Evolutionary conservation across 768 basidiomycete species (phyloP).

Genomic region (Asterophora parasitica): DNA sequence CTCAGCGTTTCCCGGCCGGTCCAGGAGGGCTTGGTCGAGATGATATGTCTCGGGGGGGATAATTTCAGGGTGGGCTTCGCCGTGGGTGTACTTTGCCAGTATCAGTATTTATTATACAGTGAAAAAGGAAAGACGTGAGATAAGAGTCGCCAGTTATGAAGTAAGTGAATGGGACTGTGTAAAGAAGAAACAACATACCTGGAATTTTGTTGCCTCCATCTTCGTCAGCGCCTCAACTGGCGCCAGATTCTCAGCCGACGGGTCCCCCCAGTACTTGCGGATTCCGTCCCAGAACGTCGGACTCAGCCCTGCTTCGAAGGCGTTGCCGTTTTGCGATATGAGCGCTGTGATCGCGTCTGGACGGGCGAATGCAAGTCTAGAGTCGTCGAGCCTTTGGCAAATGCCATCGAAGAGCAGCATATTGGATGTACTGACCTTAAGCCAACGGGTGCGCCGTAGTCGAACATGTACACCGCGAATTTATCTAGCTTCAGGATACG

Average conservation of each 20-base stretch:
- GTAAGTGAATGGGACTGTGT: background rate
- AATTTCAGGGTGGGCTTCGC: slow-evolving; percentile 29
- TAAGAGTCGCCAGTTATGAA: no score
- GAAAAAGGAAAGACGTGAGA: no score
- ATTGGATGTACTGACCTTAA: slow-evolving; percentile 24
- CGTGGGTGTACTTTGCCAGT: slow-evolving; percentile 33
- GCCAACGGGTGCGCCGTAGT: slow-evolving; percentile 40
- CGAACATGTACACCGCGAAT: slow-evolving; percentile 44
- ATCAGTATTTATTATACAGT: no score
- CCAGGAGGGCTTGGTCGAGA: slow-evolving; percentile 38
- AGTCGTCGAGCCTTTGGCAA: no score
- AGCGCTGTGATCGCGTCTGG: slow-evolving; percentile 39
- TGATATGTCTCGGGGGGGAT: slow-evolving; percentile 34
- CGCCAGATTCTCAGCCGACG: slow-evolving; percentile 22
- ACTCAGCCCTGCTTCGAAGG: slow-evolving; percentile 40
- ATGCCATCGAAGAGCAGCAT: no score
- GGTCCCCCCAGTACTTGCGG: slow-evolving; percentile 27
- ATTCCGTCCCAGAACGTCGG: slow-evolving; percentile 35
- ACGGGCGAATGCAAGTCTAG: slow-evolving; percentile 34
- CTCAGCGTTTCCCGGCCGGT: slow-evolving; percentile 34
- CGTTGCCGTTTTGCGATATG: slow-evolving; percentile 46
- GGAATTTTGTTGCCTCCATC: slow-evolving; percentile 29
- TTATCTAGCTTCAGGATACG: slow-evolving; percentile 32
- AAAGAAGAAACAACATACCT: slow-evolving; percentile 9
- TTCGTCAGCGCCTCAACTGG: slow-evolving; percentile 18